phyloP scores from a whole-genome alignment of 176 grass and related monocot species.

The Zizania latifolia region DNA sequence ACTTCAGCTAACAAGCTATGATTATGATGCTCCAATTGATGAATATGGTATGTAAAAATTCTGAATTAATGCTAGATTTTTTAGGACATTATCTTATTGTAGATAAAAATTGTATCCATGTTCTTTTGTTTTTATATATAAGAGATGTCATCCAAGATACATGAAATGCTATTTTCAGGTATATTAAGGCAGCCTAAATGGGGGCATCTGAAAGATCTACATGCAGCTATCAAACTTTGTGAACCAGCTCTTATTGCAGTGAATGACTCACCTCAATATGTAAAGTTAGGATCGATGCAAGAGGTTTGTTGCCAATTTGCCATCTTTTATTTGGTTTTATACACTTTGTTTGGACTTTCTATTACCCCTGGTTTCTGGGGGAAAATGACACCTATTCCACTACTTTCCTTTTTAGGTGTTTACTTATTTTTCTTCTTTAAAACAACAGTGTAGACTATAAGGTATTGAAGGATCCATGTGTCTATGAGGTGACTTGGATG shows the following conservation, averaged over 20 bases:
- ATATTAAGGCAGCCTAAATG: conserved; percentile 88
- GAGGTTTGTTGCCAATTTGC: conserved; percentile 54
- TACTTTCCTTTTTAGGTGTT: background rate
- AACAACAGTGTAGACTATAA: background rate
- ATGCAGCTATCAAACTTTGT: conserved; percentile 84
- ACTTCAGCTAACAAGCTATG: conserved; percentile 87
- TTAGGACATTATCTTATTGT: conserved; percentile 22
- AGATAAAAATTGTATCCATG: conserved; percentile 4
- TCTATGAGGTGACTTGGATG: background rate
- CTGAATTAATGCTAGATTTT: background rate
- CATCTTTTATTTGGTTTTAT: conserved; percentile 13
- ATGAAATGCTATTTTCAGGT: conserved; percentile 48
- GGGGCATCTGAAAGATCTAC: conserved; percentile 90
- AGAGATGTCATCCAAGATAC: background rate
- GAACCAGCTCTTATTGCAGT: conserved; percentile 86
- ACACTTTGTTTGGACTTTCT: conserved; percentile 18
- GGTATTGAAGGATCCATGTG: background rate
- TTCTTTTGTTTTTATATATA: conserved; percentile 28
- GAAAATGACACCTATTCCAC: background rate
- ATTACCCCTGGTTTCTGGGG: background rate
- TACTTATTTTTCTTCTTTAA: background rate
- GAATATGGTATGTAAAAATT: conserved; percentile 73
- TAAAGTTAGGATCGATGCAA: conserved; percentile 90
- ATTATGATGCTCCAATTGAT: conserved; percentile 94
- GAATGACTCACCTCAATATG: conserved; percentile 67